phyloP scores from a whole-genome alignment of 768 basidiomycete species.

The Russula compacta region DNA sequence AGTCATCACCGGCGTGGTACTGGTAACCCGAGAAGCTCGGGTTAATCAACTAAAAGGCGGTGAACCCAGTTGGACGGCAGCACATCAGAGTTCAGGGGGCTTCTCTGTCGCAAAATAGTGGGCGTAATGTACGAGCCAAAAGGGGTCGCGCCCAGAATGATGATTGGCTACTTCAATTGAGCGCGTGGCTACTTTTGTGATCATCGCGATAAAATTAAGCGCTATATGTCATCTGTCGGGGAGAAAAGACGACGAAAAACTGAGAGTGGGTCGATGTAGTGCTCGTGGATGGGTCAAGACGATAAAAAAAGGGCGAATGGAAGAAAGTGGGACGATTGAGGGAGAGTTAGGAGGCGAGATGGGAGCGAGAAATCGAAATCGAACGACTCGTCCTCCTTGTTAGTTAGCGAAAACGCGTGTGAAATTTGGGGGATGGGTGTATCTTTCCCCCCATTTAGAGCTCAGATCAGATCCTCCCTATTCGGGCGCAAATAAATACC shows the following conservation, averaged over 20 bases:
- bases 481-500: slow-evolving; percentile 18
- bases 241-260: neutral
- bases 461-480: neutral
- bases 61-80: neutral
- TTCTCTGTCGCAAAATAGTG: slow-evolving; percentile 5
- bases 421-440: slow-evolving; percentile 17
- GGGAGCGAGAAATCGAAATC: slow-evolving; percentile 3
- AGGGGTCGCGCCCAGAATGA: neutral
- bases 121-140: neutral
- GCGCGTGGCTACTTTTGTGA: neutral
- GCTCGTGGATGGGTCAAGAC: no score
- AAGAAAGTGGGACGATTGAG: neutral
- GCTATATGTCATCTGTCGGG: slow-evolving; percentile 7
- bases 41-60: neutral
- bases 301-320: neutral
- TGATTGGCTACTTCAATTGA: neutral
- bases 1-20: neutral
- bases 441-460: neutral
- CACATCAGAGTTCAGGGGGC: neutral
- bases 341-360: neutral
- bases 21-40: slow-evolving; percentile 2
- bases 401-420: slow-evolving; percentile 8
- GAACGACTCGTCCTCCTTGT: no score
- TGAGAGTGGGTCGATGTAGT: neutral
- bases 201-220: neutral